Evolutionary conservation across 352 stramenopile species (phyloP).

Genomic region (Globisporangium cystogenes): DNA sequence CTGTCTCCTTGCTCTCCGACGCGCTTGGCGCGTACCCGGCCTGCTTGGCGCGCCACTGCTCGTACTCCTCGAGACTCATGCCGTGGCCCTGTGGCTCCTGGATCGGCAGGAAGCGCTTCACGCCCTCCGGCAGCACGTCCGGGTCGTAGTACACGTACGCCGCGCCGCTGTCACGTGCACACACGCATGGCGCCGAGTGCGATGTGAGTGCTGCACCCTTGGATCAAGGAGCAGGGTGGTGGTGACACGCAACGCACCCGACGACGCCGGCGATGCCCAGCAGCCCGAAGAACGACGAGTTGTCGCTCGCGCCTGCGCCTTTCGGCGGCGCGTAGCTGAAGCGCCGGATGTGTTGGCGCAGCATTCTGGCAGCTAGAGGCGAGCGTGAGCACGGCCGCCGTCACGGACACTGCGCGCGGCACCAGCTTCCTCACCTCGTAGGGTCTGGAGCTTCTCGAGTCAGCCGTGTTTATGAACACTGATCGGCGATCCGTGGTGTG

Average conservation of each 20-base stretch:
- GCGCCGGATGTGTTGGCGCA: constrained; percentile 29
- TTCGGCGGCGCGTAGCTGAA: constrained; percentile 69
- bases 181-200: too few species aligned
- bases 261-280: constrained; percentile 54
- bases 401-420: not conserved
- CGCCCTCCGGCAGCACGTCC: constrained; percentile 61
- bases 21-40: constrained; percentile 25
- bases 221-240: too few species aligned
- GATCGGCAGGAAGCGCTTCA: constrained; percentile 80
- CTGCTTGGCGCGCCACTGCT: constrained; percentile 78
- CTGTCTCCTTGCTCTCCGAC: constrained; percentile 31
- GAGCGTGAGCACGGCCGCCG: not conserved
- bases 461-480: too few species aligned
- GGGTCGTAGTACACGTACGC: constrained; percentile 85
- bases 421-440: not conserved
- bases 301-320: constrained; percentile 57
- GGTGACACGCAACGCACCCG: too few species aligned
- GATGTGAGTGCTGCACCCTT: not conserved
- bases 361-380: constrained; percentile 1
- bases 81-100: constrained; percentile 73
- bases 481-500: too few species aligned
- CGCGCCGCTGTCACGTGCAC: constrained; percentile 28
- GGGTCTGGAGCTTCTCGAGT: too few species aligned
- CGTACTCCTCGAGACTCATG: constrained; percentile 87
- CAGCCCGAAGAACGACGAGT: constrained; percentile 80